Base-by-base conservation (phyloP, 2,329 filamentous ascomycete genomes). In the Samsoniella hepiali region DNA sequence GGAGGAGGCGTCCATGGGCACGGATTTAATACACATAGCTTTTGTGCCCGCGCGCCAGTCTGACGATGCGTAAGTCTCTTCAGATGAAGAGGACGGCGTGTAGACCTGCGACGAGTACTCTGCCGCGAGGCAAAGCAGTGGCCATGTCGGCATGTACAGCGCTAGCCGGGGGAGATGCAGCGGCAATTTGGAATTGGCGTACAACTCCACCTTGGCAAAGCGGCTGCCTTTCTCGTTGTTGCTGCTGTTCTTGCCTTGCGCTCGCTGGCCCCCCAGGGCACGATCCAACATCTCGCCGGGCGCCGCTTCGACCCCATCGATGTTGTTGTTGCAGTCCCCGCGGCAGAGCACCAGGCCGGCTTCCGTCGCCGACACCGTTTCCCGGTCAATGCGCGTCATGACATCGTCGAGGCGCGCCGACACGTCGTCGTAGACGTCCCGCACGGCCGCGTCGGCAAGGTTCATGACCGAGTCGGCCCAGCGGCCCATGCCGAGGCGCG, bases 21-120 rank as follows among this genome's bases (percentile, higher is more conserved):
- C 82, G 0, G 89, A 91, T 71, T 93, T 94, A 72, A 96, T 88
- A 17, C 91, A 87, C 88, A 94, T 94, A 31, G 91, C 89, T 72
- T 93, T 94, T 1, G 91, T 90, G n/a, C 91, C 91, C 3, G 84
- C 81, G 27, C 82, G 81, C 83, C 88, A 90, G 73, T 93, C 86
- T 3, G 90, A 86, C 42, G 87, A 82, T 42, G 95, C 82, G 68
- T 91, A 89, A 2, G 40, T 31, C 17, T 49, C 22, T 11, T 32
- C 44, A 10, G 88, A 82, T 68, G 91, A 86, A 13, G 82, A 81
- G 0, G 78, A 77, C 0, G 91, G 87, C 42, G 84, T 81, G 73
- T 96, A 96, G 2, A 91, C 91, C 42, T 84, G 82, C 66, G 89
- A 84, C 0, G 91, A 91, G 72, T 92, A 93, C 65, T 88, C 85